phyloP scores from a whole-genome alignment of 495 filamentous ascomycete species.

The Letharia columbiana region DNA sequence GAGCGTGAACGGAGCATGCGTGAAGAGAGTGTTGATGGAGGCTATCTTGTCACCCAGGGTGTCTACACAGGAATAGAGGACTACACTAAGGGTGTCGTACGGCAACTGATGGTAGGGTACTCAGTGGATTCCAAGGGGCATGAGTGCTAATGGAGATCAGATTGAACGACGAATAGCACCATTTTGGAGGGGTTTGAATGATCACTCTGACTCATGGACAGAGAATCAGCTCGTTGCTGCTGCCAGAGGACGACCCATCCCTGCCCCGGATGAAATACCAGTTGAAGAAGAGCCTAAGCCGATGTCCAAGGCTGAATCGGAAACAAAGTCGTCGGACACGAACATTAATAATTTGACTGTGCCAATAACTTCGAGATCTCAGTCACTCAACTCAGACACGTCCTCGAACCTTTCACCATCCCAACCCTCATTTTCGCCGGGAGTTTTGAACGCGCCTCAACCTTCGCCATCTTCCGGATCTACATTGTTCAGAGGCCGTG shows the following conservation, averaged over 20 bases:
- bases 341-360: slow-evolving; percentile 63
- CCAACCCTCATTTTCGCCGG: slow-evolving; percentile 39
- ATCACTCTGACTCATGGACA: slow-evolving; percentile 81
- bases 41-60: slow-evolving; percentile 88
- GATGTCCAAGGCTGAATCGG: slow-evolving; percentile 36
- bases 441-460: slow-evolving; percentile 41
- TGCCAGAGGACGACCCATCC: slow-evolving; percentile 75
- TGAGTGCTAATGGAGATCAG: slow-evolving; percentile 34
- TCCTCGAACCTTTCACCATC: slow-evolving; percentile 41
- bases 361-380: slow-evolving; percentile 64
- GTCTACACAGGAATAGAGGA: slow-evolving; percentile 89
- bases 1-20: slow-evolving; percentile 88
- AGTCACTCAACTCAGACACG: slow-evolving; percentile 64
- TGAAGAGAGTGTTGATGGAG: slow-evolving; percentile 90
- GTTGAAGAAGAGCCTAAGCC: slow-evolving; percentile 51
- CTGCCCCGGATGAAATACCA: slow-evolving; percentile 72
- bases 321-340: slow-evolving; percentile 32
- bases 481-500: slow-evolving; percentile 55
- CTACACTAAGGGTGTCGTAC: slow-evolving; percentile 81
- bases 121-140: background rate
- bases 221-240: slow-evolving; percentile 90
- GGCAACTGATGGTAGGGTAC: slow-evolving; percentile 62
- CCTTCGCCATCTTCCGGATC: slow-evolving; percentile 53
- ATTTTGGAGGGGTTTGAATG: slow-evolving; percentile 90
- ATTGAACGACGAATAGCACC: slow-evolving; percentile 89